A percentile compares a stretch with the other conserved stretches of the same genome.
These are phyloP conservation scores for Tephrocybe rancida DNA, from an alignment of 768 basidiomycete species.

Conservation along the genomic window DNA sequence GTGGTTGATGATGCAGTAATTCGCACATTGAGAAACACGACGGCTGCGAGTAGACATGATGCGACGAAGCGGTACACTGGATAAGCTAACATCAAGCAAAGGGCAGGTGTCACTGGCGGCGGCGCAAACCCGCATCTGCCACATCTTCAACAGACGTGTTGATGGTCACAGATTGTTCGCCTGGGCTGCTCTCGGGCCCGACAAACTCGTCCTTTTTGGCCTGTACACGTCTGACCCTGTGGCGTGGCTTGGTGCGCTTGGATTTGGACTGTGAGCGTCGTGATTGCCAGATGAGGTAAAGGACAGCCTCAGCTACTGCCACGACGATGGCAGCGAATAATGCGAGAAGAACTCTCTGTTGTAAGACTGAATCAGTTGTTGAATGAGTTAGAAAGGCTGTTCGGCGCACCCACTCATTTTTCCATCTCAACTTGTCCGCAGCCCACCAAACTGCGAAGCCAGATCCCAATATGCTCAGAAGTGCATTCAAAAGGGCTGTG, in stretches of 20 bases:
- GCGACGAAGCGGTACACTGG: no score
- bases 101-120: slow-evolving; percentile 25
- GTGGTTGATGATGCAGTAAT: neutral
- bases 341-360: slow-evolving; percentile 68
- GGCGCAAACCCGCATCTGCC: slow-evolving; percentile 26
- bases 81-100: no score
- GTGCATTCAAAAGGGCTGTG: slow-evolving; percentile 68
- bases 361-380: slow-evolving; percentile 4
- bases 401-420: slow-evolving; percentile 71
- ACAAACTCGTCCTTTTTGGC: slow-evolving; percentile 41
- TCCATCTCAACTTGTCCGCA: slow-evolving; percentile 63
- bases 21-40: no score
- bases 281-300: slow-evolving; percentile 77
- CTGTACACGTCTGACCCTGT: slow-evolving; percentile 14
- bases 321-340: slow-evolving; percentile 65
- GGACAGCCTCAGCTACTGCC: slow-evolving; percentile 65
- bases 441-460: slow-evolving; percentile 78
- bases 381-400: neutral
- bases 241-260: slow-evolving; percentile 21
- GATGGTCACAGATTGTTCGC: slow-evolving; percentile 5
- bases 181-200: neutral
- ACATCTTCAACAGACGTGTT: slow-evolving; percentile 13
- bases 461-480: slow-evolving; percentile 68
- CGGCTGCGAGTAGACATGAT: no score
- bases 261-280: slow-evolving; percentile 31